These are phyloP conservation scores for Chaetomium tenue DNA, from an alignment of 495 filamentous ascomycete species.

Conservation along the genomic window DNA sequence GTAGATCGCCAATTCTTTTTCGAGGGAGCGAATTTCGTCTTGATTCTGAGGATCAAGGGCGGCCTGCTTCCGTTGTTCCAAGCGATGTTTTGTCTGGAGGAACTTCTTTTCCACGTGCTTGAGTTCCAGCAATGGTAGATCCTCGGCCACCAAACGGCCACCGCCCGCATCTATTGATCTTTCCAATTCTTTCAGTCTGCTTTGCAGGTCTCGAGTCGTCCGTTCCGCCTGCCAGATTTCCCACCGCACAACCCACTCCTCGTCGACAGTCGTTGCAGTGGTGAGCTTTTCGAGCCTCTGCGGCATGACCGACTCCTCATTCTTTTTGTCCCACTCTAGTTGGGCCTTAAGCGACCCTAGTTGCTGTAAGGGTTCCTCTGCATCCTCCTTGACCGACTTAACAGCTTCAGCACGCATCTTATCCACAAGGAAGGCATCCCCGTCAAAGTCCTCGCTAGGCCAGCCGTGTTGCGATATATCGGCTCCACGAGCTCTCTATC, in stretches of 20 bases:
- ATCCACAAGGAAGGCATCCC: constrained; percentile 17
- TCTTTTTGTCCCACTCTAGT: not conserved
- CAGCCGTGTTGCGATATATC: constrained; percentile 23
- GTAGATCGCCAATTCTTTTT: not conserved
- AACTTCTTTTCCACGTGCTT: not conserved
- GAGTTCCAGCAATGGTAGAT: constrained; percentile 1
- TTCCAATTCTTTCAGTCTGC: not conserved
- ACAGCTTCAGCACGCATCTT: not conserved
- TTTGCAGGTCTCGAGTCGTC: not conserved
- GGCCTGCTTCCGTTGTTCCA: not conserved
- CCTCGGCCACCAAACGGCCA: not conserved
- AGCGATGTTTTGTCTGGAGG: too few relatives aligned
- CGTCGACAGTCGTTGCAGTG: not conserved
- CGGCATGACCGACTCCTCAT: too few relatives aligned
- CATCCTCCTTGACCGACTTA: not conserved
- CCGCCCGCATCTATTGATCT: not conserved
- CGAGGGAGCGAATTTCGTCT: not conserved
- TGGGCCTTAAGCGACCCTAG: not conserved
- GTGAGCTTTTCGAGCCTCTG: not conserved
- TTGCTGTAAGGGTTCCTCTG: too few relatives aligned
- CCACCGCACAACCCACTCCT: constrained; percentile 10
- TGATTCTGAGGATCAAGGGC: not conserved
- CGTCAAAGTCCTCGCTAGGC: constrained; percentile 22
- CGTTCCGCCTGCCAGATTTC: not conserved
- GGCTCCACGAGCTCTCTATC: not conserved